These are phyloP conservation scores for Apiotrichum mycotoxinovorans DNA, from an alignment of 1,284 basidiomycete genomes.

Conservation along the genomic window DNA sequence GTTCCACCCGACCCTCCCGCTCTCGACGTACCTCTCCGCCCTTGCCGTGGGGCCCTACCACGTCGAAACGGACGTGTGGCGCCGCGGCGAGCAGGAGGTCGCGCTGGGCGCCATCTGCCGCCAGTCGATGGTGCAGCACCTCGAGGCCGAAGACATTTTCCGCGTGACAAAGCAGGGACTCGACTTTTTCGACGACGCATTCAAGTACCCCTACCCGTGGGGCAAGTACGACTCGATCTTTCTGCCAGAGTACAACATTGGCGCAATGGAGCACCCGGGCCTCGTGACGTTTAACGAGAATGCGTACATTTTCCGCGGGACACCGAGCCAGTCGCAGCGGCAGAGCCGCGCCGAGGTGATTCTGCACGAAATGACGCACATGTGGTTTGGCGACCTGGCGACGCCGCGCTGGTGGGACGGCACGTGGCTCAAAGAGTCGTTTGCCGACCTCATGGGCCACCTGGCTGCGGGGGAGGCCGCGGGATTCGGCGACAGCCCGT, in stretches of 20 bases:
- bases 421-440: slow-evolving; percentile 16
- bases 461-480: slow-evolving; percentile 7
- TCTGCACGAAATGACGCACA: slow-evolving; percentile 13
- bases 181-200: slow-evolving; percentile 6
- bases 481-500: slow-evolving; percentile 2
- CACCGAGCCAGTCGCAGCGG: slow-evolving; percentile 4
- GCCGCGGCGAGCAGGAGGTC: neutral
- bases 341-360: slow-evolving; percentile 6
- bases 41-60: slow-evolving; percentile 12
- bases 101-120: slow-evolving; percentile 9
- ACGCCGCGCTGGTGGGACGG: slow-evolving; percentile 12
- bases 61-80: slow-evolving; percentile 1
- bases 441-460: slow-evolving; percentile 15
- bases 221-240: slow-evolving; percentile 17
- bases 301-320: slow-evolving; percentile 13
- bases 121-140: slow-evolving; percentile 9
- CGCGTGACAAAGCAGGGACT: slow-evolving; percentile 11
- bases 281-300: slow-evolving; percentile 11
- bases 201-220: slow-evolving; percentile 13
- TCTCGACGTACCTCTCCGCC: slow-evolving; percentile 10
- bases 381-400: slow-evolving; percentile 13
- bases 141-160: slow-evolving; percentile 10
- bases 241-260: slow-evolving; percentile 16
- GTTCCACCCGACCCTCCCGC: slow-evolving; percentile 6
- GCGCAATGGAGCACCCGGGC: slow-evolving; percentile 13